Evolutionary conservation across 768 basidiomycete species (phyloP).

Genomic region (Leucogyrophana mollusca): DNA sequence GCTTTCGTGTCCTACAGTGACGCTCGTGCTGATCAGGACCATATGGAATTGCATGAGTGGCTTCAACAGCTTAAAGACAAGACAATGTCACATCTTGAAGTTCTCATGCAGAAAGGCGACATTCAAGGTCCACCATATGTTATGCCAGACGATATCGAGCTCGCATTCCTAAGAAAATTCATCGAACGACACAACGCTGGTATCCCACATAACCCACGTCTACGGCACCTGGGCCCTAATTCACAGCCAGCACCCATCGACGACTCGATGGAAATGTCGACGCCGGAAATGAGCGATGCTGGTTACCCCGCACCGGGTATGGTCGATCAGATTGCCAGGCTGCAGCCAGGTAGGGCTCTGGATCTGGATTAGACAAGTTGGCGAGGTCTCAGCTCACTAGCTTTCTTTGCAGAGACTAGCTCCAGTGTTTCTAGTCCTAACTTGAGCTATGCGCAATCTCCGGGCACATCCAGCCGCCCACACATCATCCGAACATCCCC

Average conservation of each 20-base stretch:
- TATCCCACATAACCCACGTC: constrained; percentile 77
- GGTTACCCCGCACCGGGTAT: constrained; percentile 27
- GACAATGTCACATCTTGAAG: constrained; percentile 83
- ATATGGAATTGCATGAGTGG: constrained; percentile 89
- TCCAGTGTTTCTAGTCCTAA: constrained; percentile 30
- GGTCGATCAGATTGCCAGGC: constrained; percentile 33
- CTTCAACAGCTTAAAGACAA: constrained; percentile 85
- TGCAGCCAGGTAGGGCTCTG: constrained; percentile 29
- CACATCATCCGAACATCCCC: constrained; percentile 43
- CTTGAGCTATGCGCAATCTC: constrained; percentile 25
- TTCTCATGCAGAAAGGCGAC: constrained; percentile 86
- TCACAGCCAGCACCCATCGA: constrained; percentile 31
- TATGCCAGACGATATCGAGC: constrained; percentile 79
- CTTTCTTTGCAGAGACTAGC: constrained; percentile 17
- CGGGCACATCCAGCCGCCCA: constrained; percentile 27
- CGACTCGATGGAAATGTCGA: constrained; percentile 32
- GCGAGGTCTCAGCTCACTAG: constrained; percentile 1
- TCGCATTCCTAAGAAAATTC: constrained; percentile 78
- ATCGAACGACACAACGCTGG: constrained; percentile 76
- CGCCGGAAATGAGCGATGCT: constrained; percentile 32
- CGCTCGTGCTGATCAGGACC: constrained; percentile 81
- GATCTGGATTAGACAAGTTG: constrained; percentile 1
- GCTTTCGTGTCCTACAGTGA: constrained; percentile 34
- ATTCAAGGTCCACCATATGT: constrained; percentile 80
- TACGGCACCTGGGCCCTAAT: constrained; percentile 50